A percentile compares a stretch with the other conserved stretches of the same genome.
Conservation (phyloP, 2,329 filamentous ascomycete species). For the Exophiala dermatitidis region DNA sequence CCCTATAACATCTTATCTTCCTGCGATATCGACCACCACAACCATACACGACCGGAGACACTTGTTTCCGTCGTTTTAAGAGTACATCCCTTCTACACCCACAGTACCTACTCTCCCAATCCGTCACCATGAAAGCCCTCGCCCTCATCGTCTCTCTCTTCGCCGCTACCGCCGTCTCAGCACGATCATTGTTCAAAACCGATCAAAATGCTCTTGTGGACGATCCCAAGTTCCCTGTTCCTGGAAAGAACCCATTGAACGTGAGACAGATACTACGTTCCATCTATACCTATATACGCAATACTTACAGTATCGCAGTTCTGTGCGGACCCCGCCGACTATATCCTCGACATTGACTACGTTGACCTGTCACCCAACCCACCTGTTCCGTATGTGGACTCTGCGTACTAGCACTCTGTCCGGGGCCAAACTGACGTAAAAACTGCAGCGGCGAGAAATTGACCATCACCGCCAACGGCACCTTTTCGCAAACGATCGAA, state of each 20-base stretch:
- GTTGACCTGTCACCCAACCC: constrained; percentile 84
- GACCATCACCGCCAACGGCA: constrained; percentile 69
- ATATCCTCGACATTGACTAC: constrained; percentile 68
- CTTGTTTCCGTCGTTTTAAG: neutral
- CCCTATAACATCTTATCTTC: neutral
- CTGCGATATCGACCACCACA: constrained; percentile 11
- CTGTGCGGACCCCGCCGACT: constrained; percentile 61
- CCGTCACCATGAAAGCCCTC: constrained; percentile 17
- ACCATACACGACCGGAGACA: neutral
- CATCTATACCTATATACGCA: neutral
- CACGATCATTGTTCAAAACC: constrained; percentile 42
- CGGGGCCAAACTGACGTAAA: no score
- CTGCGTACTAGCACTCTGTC: no score
- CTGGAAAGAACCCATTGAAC: constrained; percentile 76
- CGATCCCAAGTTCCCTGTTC: constrained; percentile 56
- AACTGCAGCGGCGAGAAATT: constrained; percentile 63
- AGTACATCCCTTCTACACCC: neutral
- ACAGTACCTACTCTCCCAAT: neutral
- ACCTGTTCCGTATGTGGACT: constrained; percentile 59
- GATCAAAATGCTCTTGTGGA: constrained; percentile 46
- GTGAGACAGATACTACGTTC: constrained; percentile 6
- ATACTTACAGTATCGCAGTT: constrained; percentile 37
- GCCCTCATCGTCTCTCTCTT: constrained; percentile 39
- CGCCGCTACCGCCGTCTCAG: constrained; percentile 40
- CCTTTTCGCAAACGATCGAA: constrained; percentile 63